These are phyloP conservation scores for Tuber indicum DNA, from an alignment of 495 filamentous ascomycete species.

Conservation along the genomic window DNA sequence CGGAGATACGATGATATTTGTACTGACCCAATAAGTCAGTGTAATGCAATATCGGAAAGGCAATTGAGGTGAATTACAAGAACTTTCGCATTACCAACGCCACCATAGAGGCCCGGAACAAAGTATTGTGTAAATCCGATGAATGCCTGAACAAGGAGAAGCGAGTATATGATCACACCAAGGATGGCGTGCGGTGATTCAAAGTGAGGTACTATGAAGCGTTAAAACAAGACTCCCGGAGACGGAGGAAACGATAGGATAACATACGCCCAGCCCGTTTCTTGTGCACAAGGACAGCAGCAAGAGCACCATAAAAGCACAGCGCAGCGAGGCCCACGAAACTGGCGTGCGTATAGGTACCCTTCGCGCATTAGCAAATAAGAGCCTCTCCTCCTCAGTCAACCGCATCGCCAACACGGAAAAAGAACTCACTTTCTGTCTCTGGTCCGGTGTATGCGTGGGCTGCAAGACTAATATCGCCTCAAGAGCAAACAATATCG, in stretches of 20 bases:
- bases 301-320: slow-evolving; percentile 29
- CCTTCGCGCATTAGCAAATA: slow-evolving; percentile 43
- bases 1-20: slow-evolving; percentile 78
- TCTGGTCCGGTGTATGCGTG: slow-evolving; percentile 67
- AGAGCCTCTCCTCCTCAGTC: background rate
- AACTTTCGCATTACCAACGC: slow-evolving; percentile 68
- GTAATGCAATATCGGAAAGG: background rate
- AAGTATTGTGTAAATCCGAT: slow-evolving; percentile 77
- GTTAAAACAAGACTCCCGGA: background rate
- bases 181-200: slow-evolving; percentile 71
- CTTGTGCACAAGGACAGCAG: slow-evolving; percentile 31
- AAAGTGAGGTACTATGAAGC: slow-evolving; percentile 53
- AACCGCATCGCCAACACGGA: background rate
- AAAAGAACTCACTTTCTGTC: slow-evolving; percentile 44
- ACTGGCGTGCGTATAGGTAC: slow-evolving; percentile 61
- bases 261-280: slow-evolving; percentile 19
- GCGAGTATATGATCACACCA: slow-evolving; percentile 66
- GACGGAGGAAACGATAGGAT: background rate
- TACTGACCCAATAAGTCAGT: slow-evolving; percentile 46
- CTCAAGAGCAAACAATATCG: slow-evolving; percentile 65
- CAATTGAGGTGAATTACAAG: slow-evolving; percentile 40
- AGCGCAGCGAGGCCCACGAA: slow-evolving; percentile 56
- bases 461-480: slow-evolving; percentile 82
- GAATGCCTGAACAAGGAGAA: slow-evolving; percentile 63
- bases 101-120: slow-evolving; percentile 63